Base-by-base conservation (phyloP, 495 filamentous ascomycete species). In the Alectoria sarmentosa region DNA sequence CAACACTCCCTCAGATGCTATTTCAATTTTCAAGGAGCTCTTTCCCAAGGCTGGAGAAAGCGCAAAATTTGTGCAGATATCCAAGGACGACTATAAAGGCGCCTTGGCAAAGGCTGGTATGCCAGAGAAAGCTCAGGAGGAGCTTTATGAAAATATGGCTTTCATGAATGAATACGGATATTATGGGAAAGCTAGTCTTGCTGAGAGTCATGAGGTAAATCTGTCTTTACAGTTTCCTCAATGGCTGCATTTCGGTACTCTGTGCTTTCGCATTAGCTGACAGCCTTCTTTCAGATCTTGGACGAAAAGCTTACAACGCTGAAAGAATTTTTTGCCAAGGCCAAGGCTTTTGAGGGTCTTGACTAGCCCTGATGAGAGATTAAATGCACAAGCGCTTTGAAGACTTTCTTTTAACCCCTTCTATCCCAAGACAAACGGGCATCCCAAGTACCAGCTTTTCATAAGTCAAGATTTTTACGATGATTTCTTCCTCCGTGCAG, bases 131-230 rank as follows among this genome's bases (percentile, higher is more conserved):
- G 69, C 73, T 0, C 75, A 74, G n/a, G 67, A 81, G 61, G 82
- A 85, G 70, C 34, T 86, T 64, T 72, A 79, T 64, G 79, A 86
- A 74, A 86, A 83, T 61, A 77, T 80, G 73, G 71, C 76, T 19
- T 70, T 84, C 55, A 67, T 83, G 55, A 69, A 77, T 32, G 74
- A 79, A 17, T 79, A 74, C 61, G 82, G 81, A 5, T 85, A 85
- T 64, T 86, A 77, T 69, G 77, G 75, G 17, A 77, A 78, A n/a
- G 77, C 41, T 7, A 36, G 60, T 41, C 44, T 69, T 19, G 59
- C 60, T 48, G 65, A 61, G 42, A 66, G 63, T 7, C 63, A 60
- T 30, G 52, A 58, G 30, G 67, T 66, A 60, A 48, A 55, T 49
- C 19, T 49, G 21, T 48, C 28, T 48, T 46, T 11, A 39, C 3